Base-by-base conservation (phyloP, 1,139 yeast genomes). In the Taphrina betulina region DNA sequence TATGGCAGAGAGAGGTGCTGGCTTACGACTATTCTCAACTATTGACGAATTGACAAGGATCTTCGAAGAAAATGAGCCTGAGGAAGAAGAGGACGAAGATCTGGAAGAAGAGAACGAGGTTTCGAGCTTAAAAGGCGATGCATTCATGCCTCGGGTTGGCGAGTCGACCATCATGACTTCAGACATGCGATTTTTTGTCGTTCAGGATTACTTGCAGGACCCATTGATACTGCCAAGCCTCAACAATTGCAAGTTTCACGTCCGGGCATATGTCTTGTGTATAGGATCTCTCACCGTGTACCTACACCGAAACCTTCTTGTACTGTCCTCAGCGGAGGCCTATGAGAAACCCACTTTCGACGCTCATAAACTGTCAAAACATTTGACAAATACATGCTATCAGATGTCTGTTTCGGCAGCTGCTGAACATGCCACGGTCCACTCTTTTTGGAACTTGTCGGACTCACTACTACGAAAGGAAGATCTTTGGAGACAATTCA, bases 1-100 rank as follows among this genome's bases (percentile, higher is more conserved):
- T 63, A 89, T 92, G 96, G 85, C 95, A 65, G 98, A 92, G 66
- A 83, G 92, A 67, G 98, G 96, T 8, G 96, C 92, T 68, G 98
- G 98, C 0, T 89, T 92, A 43, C 74, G 96, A 48, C 70, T 92
- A 0, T 92, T 92, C 71, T 76, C 76, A 55, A 83, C 90, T 0
- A 74, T 88, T 31, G 86, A 81, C 10, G 95, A 89, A 63, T 72
- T 92, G 54, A 96, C 90, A 67, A 77, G 71, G 1, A 83, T 90
- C 8, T 92, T 92, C 68, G 85, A 92, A 65, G 81, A 85, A 4
- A 88, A 88, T 69, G 96, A 89, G 63, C 92, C 82, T 62, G 83
- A 75, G 12, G 77, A 72, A 2, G 77, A 74, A 1, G 74, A 67
- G 2, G 74, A 68, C n/a, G 69, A 66, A 5, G 65, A 62, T 14